Evolutionary conservation across 768 basidiomycete genomes (phyloP).

Genomic region (Rhizopogon sp.): DNA sequence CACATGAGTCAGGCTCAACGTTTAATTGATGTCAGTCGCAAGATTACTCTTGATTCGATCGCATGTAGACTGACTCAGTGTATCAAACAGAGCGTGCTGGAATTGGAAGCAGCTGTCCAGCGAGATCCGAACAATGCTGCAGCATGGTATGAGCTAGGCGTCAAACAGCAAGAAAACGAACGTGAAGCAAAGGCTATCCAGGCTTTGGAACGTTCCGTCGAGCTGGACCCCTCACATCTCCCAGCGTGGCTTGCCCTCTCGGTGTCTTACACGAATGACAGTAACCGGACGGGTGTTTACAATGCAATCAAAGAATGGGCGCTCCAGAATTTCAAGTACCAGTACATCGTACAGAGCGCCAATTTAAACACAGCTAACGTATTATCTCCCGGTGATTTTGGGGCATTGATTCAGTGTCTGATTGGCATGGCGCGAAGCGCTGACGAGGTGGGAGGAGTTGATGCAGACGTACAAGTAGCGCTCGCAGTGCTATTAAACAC

Average conservation of each 20-base stretch:
- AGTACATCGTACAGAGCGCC: constrained; percentile 36
- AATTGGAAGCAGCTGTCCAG: constrained; percentile 88
- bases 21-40: constrained; percentile 35
- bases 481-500: constrained; percentile 90
- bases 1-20: constrained; percentile 25
- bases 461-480: constrained; percentile 94
- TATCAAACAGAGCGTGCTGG: constrained; percentile 66
- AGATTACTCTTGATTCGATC: constrained; percentile 3
- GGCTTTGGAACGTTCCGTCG: constrained; percentile 75
- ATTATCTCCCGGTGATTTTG: constrained; percentile 30
- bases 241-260: constrained; percentile 89
- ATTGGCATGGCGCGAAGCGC: constrained; percentile 70
- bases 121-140: constrained; percentile 60
- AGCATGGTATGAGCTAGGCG: constrained; percentile 90
- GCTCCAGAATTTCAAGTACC: constrained; percentile 53
- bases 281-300: constrained; percentile 67
- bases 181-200: constrained; percentile 86
- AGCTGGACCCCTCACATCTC: constrained; percentile 72
- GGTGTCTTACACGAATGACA: constrained; percentile 89
- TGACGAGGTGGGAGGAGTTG: constrained; percentile 55
- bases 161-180: constrained; percentile 98
- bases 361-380: constrained; percentile 22
- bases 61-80: constrained; percentile 14
- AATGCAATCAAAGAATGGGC: constrained; percentile 86
- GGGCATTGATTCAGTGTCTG: constrained; percentile 64